A percentile compares a stretch with the other conserved stretches of the same genome.
Conservation (phyloP, 768 basidiomycete genomes). For the Hericium alpestre region DNA sequence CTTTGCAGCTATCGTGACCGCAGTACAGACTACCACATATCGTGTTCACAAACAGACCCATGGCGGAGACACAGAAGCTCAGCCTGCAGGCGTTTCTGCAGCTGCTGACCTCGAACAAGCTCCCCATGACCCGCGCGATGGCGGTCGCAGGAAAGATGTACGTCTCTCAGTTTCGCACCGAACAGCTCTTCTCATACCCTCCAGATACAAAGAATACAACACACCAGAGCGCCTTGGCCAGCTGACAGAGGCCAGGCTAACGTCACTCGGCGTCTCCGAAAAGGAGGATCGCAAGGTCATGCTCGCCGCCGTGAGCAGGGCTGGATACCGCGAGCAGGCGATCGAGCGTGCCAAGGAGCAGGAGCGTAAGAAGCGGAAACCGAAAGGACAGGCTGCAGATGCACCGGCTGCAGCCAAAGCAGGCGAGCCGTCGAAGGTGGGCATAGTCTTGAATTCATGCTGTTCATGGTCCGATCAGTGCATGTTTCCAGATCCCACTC, state of each 20-base stretch:
- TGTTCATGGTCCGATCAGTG: neutral
- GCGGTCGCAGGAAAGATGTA: constrained; percentile 23
- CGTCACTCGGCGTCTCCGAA: constrained; percentile 44
- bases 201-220: constrained; percentile 63
- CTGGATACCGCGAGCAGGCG: constrained; percentile 37
- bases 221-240: constrained; percentile 46
- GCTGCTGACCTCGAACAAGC: constrained; percentile 17
- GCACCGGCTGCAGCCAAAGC: neutral
- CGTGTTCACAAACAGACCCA: neutral
- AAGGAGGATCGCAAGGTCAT: constrained; percentile 56
- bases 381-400: constrained; percentile 3
- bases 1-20: too few species aligned
- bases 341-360: constrained; percentile 4
- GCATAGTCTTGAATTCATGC: neutral
- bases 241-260: constrained; percentile 52
- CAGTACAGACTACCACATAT: too few species aligned
- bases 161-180: neutral
- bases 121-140: constrained; percentile 25
- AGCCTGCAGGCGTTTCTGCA: constrained; percentile 24
- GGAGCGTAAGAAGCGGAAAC: constrained; percentile 11
- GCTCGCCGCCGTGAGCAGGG: constrained; percentile 50
- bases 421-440: constrained; percentile 4
- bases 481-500: too few species aligned
- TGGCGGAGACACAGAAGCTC: constrained; percentile 12
- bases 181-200: neutral